Conservation (phyloP, 306 rosid genomes). For the Delonix regia region DNA sequence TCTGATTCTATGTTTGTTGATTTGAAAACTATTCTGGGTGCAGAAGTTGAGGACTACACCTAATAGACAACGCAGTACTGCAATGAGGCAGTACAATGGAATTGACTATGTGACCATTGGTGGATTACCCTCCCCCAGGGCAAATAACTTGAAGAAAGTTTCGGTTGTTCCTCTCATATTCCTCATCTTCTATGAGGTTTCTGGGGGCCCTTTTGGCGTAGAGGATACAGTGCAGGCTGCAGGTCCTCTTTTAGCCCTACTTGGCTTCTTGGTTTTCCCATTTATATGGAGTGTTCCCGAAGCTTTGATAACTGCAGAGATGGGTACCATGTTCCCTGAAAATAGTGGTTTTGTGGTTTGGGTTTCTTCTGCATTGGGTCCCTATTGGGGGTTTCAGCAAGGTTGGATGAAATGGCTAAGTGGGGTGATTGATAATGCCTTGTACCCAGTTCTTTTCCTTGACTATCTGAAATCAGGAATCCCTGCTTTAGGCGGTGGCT, state of each 20-base stretch:
- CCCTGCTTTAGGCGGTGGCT: slow-evolving; percentile 72
- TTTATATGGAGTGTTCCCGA: slow-evolving; percentile 94
- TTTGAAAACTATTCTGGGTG: slow-evolving; percentile 33
- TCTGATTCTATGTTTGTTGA: slow-evolving; percentile 8
- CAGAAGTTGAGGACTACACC: slow-evolving; percentile 60
- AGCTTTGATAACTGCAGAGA: slow-evolving; percentile 88
- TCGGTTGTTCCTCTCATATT: slow-evolving; percentile 83
- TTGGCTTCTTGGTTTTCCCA: slow-evolving; percentile 83
- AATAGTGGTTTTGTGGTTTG: slow-evolving; percentile 91
- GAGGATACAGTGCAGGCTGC: slow-evolving; percentile 91
- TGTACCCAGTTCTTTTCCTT: slow-evolving; percentile 85
- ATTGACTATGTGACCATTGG: slow-evolving; percentile 50
- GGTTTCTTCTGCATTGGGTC: slow-evolving; percentile 92
- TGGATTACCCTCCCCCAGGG: slow-evolving; percentile 52
- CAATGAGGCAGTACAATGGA: slow-evolving; percentile 59
- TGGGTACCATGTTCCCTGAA: slow-evolving; percentile 98
- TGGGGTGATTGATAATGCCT: slow-evolving; percentile 93
- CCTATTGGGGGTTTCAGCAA: slow-evolving; percentile 92
- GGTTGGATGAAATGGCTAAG: slow-evolving; percentile 99
- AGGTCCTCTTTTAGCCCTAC: slow-evolving; percentile 84
- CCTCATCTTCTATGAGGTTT: slow-evolving; percentile 94
- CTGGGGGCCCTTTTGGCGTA: slow-evolving; percentile 93
- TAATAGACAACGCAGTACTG: slow-evolving; percentile 45
- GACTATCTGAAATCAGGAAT: slow-evolving; percentile 77
- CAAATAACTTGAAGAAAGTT: slow-evolving; percentile 57